Conservation (phyloP, 805 yeast species). For the Suhomyces faveliae region DNA sequence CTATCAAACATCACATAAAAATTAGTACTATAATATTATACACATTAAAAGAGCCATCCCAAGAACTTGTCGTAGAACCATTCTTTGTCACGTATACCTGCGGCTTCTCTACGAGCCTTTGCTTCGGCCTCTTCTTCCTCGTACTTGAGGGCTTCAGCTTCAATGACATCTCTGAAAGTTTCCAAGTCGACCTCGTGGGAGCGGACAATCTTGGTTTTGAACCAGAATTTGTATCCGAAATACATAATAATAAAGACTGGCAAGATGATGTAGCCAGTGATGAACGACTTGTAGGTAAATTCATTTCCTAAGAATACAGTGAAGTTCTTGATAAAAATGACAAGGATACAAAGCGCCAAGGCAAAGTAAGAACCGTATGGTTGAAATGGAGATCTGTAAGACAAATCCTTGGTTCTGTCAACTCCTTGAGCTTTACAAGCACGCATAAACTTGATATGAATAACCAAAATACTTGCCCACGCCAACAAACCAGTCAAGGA, state of each 20-base stretch:
- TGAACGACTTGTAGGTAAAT: slow-evolving; percentile 63
- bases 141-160: slow-evolving; percentile 39
- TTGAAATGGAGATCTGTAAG: slow-evolving; percentile 64
- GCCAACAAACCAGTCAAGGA: slow-evolving; percentile 73
- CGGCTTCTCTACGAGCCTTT: slow-evolving; percentile 32
- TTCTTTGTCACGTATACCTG: slow-evolving; percentile 39
- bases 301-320: slow-evolving; percentile 60
- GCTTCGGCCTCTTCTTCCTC: slow-evolving; percentile 25
- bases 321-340: slow-evolving; percentile 67
- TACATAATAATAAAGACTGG: slow-evolving; percentile 58
- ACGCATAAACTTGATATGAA: slow-evolving; percentile 62
- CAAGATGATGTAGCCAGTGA: slow-evolving; percentile 76
- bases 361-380: slow-evolving; percentile 68
- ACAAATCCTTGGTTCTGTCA: slow-evolving; percentile 48
- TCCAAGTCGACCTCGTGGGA: slow-evolving; percentile 61
- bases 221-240: slow-evolving; percentile 58
- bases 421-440: slow-evolving; percentile 70
- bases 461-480: slow-evolving; percentile 69
- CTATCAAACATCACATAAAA: not conserved
- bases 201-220: slow-evolving; percentile 47
- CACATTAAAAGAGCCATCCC: slow-evolving; percentile 46
- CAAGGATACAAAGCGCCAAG: slow-evolving; percentile 49
- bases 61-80: slow-evolving; percentile 50
- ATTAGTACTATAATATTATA: not conserved
- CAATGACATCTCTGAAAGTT: slow-evolving; percentile 55